A percentile compares a stretch with the other conserved stretches of the same genome.
Evolutionary conservation across 2,329 filamentous ascomycete species (phyloP).

Genomic region (Alternaria triticimaculans): DNA sequence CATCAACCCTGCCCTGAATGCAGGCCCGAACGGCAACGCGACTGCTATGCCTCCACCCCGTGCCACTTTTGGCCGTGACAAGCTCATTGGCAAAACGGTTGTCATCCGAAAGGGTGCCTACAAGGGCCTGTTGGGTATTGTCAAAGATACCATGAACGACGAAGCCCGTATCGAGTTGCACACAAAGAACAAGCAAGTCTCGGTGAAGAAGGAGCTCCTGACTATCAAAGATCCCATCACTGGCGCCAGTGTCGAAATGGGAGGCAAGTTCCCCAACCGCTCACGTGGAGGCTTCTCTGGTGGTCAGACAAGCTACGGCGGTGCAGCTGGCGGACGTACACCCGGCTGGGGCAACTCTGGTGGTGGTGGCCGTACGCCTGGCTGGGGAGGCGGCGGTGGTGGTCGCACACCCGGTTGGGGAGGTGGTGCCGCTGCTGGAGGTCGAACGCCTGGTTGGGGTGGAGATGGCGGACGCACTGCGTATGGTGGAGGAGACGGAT

Average conservation of each 20-base stretch:
- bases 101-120: conserved; percentile 85
- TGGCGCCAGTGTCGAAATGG: conserved; percentile 75
- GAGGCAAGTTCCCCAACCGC: conserved; percentile 44
- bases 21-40: conserved; percentile 60
- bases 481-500: conserved; percentile 52
- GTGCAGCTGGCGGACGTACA: conserved; percentile 48
- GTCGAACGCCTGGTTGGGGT: conserved; percentile 46
- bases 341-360: conserved; percentile 43
- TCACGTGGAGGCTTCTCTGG: conserved; percentile 49
- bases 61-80: conserved; percentile 73
- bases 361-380: conserved; percentile 57
- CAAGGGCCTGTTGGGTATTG: conserved; percentile 92
- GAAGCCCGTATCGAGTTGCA: conserved; percentile 91
- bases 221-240: conserved; percentile 81
- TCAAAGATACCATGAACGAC: conserved; percentile 90
- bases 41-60: conserved; percentile 71
- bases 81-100: conserved; percentile 88
- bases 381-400: conserved; percentile 52
- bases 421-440: conserved; percentile 45
- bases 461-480: conserved; percentile 55
- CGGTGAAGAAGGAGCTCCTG: conserved; percentile 80
- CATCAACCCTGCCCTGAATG: conserved; percentile 85
- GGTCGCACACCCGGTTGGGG: conserved; percentile 59
- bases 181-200: conserved; percentile 90
- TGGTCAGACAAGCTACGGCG: conserved; percentile 46